Evolutionary conservation across 805 yeast species (phyloP), one percentile per base, ranked within the genome.

Genomic region (Metschnikowia borealis): DNA sequence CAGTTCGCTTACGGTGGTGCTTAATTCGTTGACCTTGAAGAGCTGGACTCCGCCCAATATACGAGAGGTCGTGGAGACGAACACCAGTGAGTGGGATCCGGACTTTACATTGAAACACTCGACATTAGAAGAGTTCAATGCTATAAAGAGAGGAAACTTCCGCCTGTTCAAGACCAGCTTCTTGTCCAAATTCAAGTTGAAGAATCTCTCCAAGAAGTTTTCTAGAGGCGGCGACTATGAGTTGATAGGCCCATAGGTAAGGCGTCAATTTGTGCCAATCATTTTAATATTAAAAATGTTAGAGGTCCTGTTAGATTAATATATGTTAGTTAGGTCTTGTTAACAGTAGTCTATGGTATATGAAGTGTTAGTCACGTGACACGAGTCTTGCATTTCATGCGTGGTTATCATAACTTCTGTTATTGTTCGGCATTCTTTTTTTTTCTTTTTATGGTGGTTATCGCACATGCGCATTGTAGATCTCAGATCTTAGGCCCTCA

Each of bases 1-100:
- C 60, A 88, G 96, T 56, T 88, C 96, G 1, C 84, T 89, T 2
- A 87, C 96, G 59, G 98, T 92, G 20, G 91, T 94, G 26, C 60
- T 85, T 42, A 87, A 87, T 54, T 89, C 97, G 0, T 71, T 92
- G 52, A 64, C 82, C 59, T 72, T 92, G 59, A 87, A 85, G 62
- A 69, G 71, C 43, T 89, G 92, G 90, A 75, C 60, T 34, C 65
- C 73, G 1, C 74, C 73, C 14, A 44, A 39, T 3, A 45, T 57
- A 10, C 32, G 38, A 33, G 51, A 42, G 6, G 23, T 45, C 2
- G 47, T 50, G 21, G 36, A 47, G 18, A 42, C 14, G 38, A 13
- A 33, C n/a, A 29, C 18, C 13, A 36, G 21, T 13, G 38, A 38
- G 5, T 59, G 48, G 39, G 56, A 56, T 10, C 46, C 43, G 6